These are phyloP conservation scores for Aethionema arabicum DNA, from an alignment of 345 rosid species.

Conservation along the genomic window DNA sequence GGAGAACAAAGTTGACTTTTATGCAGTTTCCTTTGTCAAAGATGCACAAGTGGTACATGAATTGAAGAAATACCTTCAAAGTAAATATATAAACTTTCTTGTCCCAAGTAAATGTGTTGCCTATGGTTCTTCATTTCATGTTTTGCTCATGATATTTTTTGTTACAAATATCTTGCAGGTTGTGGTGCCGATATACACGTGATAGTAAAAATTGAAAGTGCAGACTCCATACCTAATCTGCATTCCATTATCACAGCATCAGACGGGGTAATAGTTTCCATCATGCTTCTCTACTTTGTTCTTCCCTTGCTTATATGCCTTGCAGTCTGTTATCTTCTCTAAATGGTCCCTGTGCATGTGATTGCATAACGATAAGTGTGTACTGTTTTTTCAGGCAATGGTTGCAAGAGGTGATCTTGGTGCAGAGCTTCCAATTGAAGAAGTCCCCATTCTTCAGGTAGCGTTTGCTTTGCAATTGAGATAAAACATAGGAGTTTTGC, in stretches of 20 bases:
- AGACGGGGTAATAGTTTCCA: conserved; percentile 71
- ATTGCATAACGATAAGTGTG: conserved; percentile 21
- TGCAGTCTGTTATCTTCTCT: neutral
- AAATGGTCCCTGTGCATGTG: conserved; percentile 15
- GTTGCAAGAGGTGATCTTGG: conserved; percentile 99
- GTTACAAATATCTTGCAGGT: conserved; percentile 35
- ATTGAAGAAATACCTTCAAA: conserved; percentile 81
- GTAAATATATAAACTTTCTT: conserved; percentile 37
- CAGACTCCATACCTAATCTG: conserved; percentile 93
- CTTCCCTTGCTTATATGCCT: neutral
- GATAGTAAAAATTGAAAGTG: conserved; percentile 91
- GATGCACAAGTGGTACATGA: conserved; percentile 99
- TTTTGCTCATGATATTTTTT: conserved; percentile 13
- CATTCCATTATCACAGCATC: conserved; percentile 97
- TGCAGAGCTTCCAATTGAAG: conserved; percentile 99
- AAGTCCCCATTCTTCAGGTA: conserved; percentile 98
- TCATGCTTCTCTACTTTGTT: conserved; percentile 8
- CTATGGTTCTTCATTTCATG: conserved; percentile 1
- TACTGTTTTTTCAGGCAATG: conserved; percentile 65
- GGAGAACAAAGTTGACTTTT: conserved; percentile 90
- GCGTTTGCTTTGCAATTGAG: conserved; percentile 28
- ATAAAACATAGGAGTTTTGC: conserved; percentile 10
- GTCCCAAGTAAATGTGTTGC: conserved; percentile 15
- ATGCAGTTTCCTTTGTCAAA: conserved; percentile 97
- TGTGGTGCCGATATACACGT: conserved; percentile 88